These are phyloP conservation scores for Exophiala phaeomuriformis DNA, from an alignment of 2,329 filamentous ascomycete genomes.

Conservation along the genomic window DNA sequence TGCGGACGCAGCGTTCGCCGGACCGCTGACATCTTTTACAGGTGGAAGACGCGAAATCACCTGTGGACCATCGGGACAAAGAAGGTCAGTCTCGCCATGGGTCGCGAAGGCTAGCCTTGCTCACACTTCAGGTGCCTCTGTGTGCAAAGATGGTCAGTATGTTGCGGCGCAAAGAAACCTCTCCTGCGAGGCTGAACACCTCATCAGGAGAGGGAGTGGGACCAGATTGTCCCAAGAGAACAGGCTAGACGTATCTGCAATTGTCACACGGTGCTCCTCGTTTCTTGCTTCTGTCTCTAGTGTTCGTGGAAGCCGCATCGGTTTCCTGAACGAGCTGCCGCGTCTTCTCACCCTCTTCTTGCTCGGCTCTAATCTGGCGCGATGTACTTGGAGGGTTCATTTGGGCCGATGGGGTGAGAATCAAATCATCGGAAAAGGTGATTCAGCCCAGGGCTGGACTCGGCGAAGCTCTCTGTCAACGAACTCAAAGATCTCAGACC, in stretches of 20 bases:
- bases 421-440: neutral
- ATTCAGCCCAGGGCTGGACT: neutral
- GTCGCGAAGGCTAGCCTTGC: neutral
- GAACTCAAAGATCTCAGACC: neutral
- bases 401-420: neutral
- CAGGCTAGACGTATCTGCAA: constrained; percentile 10
- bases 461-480: neutral
- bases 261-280: constrained; percentile 11
- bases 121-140: constrained; percentile 18
- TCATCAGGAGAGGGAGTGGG: neutral
- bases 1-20: constrained; percentile 15
- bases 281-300: constrained; percentile 6
- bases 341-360: neutral
- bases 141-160: constrained; percentile 5
- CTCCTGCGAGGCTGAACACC: neutral
- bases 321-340: neutral
- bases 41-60: constrained; percentile 3
- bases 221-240: neutral
- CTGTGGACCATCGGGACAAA: constrained; percentile 3
- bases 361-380: neutral
- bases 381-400: neutral
- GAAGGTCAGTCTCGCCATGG: neutral
- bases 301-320: neutral
- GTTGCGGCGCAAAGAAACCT: neutral
- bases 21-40: constrained; percentile 14